Percentiles rank a stretch among this genome's conserved stretches.
Evolutionary conservation across 768 basidiomycete genomes (phyloP).

Genomic region (Psilocybe cyanescens): DNA sequence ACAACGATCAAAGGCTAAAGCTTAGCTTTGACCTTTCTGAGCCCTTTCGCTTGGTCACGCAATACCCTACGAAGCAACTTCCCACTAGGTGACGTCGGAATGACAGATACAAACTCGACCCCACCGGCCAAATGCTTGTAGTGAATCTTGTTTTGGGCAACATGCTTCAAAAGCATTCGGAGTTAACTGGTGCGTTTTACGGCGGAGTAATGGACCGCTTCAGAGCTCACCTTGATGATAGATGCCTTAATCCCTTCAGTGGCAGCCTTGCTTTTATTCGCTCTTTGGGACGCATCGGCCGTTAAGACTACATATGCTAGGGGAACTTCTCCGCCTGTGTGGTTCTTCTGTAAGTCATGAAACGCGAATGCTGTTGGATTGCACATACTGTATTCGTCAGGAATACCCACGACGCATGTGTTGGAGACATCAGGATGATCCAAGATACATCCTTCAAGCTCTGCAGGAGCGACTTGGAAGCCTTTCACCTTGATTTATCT

Average conservation of each 20-base stretch:
- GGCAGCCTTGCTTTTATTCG: slow-evolving; percentile 30
- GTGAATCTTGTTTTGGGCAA: slow-evolving; percentile 53
- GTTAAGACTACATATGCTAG: slow-evolving; percentile 67
- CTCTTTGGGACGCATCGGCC: slow-evolving; percentile 39
- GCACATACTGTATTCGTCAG: slow-evolving; percentile 62
- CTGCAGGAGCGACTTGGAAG: slow-evolving; percentile 77
- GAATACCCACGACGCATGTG: slow-evolving; percentile 66
- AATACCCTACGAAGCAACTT: slow-evolving; percentile 53
- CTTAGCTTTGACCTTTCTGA: slow-evolving; percentile 7
- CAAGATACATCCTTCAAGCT: slow-evolving; percentile 69
- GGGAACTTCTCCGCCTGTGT: slow-evolving; percentile 66
- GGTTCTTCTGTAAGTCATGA: background rate
- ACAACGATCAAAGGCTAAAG: background rate
- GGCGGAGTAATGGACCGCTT: background rate
- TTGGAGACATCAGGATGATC: slow-evolving; percentile 63
- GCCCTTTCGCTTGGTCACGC: slow-evolving; percentile 49
- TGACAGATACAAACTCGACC: slow-evolving; percentile 54
- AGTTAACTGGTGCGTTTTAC: background rate
- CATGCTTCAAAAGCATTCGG: slow-evolving; percentile 42
- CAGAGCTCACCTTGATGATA: slow-evolving; percentile 46
- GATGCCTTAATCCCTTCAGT: slow-evolving; percentile 42
- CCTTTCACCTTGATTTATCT: slow-evolving; percentile 53
- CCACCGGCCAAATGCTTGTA: slow-evolving; percentile 67
- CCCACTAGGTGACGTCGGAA: slow-evolving; percentile 70
- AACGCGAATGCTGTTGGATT: background rate